Conservation (phyloP, 108 stramenopile genomes). For the Craspedostauros australis region DNA sequence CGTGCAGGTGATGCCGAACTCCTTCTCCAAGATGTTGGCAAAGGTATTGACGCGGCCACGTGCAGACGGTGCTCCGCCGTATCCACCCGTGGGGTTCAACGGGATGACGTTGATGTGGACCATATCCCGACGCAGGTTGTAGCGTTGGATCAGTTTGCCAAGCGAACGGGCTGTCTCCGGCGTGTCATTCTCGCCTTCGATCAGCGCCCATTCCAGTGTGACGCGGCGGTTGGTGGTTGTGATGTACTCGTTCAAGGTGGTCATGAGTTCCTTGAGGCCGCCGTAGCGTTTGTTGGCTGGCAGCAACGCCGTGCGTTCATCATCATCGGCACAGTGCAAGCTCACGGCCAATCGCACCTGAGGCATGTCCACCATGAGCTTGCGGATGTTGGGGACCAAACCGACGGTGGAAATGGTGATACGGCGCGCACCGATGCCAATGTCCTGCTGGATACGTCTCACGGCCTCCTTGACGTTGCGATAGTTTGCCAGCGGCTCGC, state of each 20-base stretch:
- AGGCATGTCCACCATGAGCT: constrained; percentile 42
- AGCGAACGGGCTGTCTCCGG: constrained; percentile 63
- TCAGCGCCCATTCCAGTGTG: constrained; percentile 97
- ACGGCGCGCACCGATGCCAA: constrained; percentile 89
- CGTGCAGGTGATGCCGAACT: constrained; percentile 71
- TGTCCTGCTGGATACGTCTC: constrained; percentile 74
- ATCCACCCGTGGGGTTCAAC: constrained; percentile 91
- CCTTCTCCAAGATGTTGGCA: constrained; percentile 53
- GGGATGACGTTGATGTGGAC: constrained; percentile 96
- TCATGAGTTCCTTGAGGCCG: constrained; percentile 83
- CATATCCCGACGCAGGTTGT: constrained; percentile 55
- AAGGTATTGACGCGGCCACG: constrained; percentile 59
- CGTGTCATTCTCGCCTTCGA: constrained; percentile 87
- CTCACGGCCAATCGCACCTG: constrained; percentile 85
- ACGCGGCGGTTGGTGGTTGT: constrained; percentile 64
- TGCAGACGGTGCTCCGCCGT: constrained; percentile 49
- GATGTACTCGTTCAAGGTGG: constrained; percentile 72
- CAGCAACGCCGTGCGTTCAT: constrained; percentile 79
- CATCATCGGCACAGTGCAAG: constrained; percentile 87
- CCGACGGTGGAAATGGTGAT: constrained; percentile 95
- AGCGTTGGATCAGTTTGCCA: constrained; percentile 49
- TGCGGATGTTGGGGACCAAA: constrained; percentile 73
- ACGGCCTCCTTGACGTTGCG: constrained; percentile 86
- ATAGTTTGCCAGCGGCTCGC: constrained; percentile 90
- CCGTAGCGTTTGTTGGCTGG: constrained; percentile 90